Conservation (phyloP, 805 yeast species). For the Zygosaccharomyces siamensis region DNA sequence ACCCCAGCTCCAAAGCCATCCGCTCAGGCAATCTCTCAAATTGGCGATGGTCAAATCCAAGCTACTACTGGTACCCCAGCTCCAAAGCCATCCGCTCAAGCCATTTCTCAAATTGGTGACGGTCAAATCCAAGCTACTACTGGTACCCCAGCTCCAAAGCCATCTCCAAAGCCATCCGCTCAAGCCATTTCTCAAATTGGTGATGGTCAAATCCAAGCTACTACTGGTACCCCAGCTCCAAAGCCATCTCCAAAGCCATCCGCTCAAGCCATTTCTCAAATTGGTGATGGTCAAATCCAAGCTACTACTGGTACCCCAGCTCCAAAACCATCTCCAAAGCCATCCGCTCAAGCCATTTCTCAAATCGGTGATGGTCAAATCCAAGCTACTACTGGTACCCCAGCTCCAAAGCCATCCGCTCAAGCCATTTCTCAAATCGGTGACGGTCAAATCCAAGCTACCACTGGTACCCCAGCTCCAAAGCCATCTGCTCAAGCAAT, state of each 20-base stretch:
- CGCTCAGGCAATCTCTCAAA: slow-evolving; percentile 39
- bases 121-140: slow-evolving; percentile 36
- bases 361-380: slow-evolving; percentile 43
- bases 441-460: slow-evolving; percentile 41
- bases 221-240: slow-evolving; percentile 13
- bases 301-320: slow-evolving; percentile 24
- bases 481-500: slow-evolving; percentile 33
- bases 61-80: slow-evolving; percentile 18
- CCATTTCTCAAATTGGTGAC: slow-evolving; percentile 44
- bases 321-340: slow-evolving; percentile 31
- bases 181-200: slow-evolving; percentile 41
- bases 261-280: slow-evolving; percentile 39
- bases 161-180: slow-evolving; percentile 14
- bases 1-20: slow-evolving; percentile 29
- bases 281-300: slow-evolving; percentile 42
- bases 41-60: slow-evolving; percentile 42
- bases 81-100: slow-evolving; percentile 19
- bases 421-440: slow-evolving; percentile 36
- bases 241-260: slow-evolving; percentile 13
- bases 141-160: slow-evolving; percentile 9
- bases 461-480: slow-evolving; percentile 35
- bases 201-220: slow-evolving; percentile 40
- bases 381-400: slow-evolving; percentile 33
- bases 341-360: slow-evolving; percentile 33
- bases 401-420: slow-evolving; percentile 16